Base-by-base conservation (phyloP, 139 green algal species). In the Micractinium conductrix region DNA sequence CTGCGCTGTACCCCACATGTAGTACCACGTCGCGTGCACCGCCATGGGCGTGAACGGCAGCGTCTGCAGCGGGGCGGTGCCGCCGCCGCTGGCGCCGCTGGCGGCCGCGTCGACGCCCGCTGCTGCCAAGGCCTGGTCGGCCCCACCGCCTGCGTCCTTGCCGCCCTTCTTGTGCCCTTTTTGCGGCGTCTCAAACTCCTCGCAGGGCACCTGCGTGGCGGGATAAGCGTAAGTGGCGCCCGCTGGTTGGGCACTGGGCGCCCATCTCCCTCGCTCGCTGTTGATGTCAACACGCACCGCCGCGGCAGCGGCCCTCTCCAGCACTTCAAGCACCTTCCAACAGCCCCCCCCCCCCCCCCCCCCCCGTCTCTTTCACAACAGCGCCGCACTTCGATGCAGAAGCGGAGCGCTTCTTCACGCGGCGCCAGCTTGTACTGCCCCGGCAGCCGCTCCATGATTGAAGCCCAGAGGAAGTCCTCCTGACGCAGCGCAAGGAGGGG, bases 21-120 rank as follows among this genome's bases (percentile, higher is more conserved):
- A 85, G 33, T 85, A 85, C 79, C 80, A 85, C 1, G 80, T 55
- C 3, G 80, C 80, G 45, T 85, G 80, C 26, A 85, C 38, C 45
- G 67, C 80, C 67, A 79, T 55, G 24, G 80, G 80, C 45, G 70
- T 33, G 1, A 55, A 22, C 35, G 67, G 80, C 80, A 85, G 68
- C 37, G 80, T 78, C 67, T 85, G 67, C 48, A 78, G 67, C 37
- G 35, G n/a, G 45, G 33, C 43, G 43, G 19, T 21, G 53, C 53
- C 53, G 26, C 19, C 74, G 35, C 40, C 24, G 62, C 37, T 60
- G 43, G 19, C 43, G 7, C 28, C n/a, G 30, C 33, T 28, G 3
- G n/a, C 58, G 2, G 33, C 24, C 40, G 19, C 30, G n/a, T n/a
- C n/a, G n/a, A n/a, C n/a, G n/a, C n/a, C n/a, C n/a, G n/a, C n/a